Base-by-base conservation (phyloP, 768 basidiomycete species). In the Asterophora parasitica region DNA sequence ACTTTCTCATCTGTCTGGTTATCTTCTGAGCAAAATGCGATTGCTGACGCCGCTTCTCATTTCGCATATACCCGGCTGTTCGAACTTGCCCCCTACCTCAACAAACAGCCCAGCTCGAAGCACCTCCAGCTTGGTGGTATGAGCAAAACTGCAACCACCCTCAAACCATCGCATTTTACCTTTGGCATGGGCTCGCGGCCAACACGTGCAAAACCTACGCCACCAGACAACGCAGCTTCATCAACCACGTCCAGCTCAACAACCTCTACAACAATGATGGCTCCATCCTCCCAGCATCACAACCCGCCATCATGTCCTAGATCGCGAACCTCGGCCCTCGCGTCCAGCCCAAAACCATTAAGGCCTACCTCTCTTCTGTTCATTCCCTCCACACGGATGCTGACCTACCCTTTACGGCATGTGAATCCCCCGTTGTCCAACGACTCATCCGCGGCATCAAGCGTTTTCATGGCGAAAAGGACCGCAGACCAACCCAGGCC, bases 381-480 rank as follows among this genome's bases (percentile, higher is more conserved):
- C 53, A 53, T 40, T 63, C 65, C 50, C 54, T 64, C 44, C 67
- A n/a, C n/a, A n/a, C n/a, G n/a, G n/a, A n/a, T n/a, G n/a, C n/a
- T n/a, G n/a, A n/a, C n/a, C n/a, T n/a, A 69, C 54, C 61, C 28
- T 60, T 59, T 23, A 34, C 42, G 0, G 48, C 55, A 3, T 58
- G 54, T 19, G 48, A 65, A 32, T 62, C 65, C 33, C 57, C 58
- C 2, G 53, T 56, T 5, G 44, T 66, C 6, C 60, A 63, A 26
- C 58, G 62, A 0, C 47, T 69, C 32, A 53, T 69, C 38, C 48
- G 62, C 0, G 66, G 70, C 4, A 67, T 68, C 51, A 69, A 69
- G 47, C 53, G 54, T 2, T 58, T 56, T 30, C 55, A 62, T 42
- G 64, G 70, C 6, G 58, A 62, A 16, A 36, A 45, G 10, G 54